Evolutionary conservation across 2,329 filamentous ascomycete species (phyloP).

Genomic region (Fusarium tanahbumbuense): DNA sequence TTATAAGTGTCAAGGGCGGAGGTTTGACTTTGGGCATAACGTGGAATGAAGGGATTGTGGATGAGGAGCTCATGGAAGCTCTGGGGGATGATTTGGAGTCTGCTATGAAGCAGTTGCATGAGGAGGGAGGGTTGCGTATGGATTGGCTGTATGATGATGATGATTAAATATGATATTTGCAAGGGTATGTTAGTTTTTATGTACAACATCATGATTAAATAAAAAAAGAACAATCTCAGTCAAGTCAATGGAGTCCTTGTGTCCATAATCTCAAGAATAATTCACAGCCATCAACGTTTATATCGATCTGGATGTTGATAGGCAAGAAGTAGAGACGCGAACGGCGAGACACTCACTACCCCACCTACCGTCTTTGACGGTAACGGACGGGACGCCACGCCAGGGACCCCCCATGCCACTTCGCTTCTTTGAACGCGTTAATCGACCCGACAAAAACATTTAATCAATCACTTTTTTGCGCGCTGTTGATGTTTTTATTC

Average conservation of each 20-base stretch:
- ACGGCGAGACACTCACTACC: slow-evolving; percentile 10
- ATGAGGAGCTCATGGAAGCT: slow-evolving; percentile 51
- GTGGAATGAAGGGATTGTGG: slow-evolving; percentile 61
- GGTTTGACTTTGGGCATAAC: slow-evolving; percentile 57
- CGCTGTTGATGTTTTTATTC: slow-evolving; percentile 30
- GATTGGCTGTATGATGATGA: neutral
- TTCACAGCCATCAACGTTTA: neutral
- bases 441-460: slow-evolving; percentile 39
- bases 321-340: neutral
- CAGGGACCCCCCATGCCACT: slow-evolving; percentile 14
- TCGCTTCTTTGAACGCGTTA: slow-evolving; percentile 31
- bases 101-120: slow-evolving; percentile 32
- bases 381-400: slow-evolving; percentile 13
- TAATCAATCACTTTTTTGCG: slow-evolving; percentile 34
- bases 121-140: slow-evolving; percentile 36
- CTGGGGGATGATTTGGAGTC: slow-evolving; percentile 53
- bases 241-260: neutral
- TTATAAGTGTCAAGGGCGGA: slow-evolving; percentile 58
- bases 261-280: neutral
- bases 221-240: neutral
- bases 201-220: neutral
- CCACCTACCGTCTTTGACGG: slow-evolving; percentile 22
- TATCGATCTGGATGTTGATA: neutral
- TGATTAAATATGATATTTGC: neutral
- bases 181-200: neutral